Evolutionary conservation across 1,139 yeast genomes (phyloP), one percentile per base, ranked within the genome.

Genomic region (Geotrichum aggregatum): DNA sequence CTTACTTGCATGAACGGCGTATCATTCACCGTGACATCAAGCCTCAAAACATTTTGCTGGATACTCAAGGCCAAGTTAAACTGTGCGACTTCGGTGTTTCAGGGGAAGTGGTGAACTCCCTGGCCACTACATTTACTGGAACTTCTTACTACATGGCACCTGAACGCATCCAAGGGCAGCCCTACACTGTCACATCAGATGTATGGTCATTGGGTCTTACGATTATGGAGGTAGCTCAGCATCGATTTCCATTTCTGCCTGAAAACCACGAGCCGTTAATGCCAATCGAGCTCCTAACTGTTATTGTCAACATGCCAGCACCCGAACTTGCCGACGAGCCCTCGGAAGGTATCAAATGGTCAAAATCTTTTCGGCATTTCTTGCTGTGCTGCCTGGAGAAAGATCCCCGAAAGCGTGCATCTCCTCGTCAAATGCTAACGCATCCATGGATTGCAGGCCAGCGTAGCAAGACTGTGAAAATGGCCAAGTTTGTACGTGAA

Each of bases 101-200:
- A 63, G 98, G 98, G 10, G 96, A 89, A 64, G 96, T 92, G 13
- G 97, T 91, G 22, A 85, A 91, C 67, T 88, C 97, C 0, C 73
- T 92, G 48, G 98, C 98, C 1, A 87, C 96, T 0, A 92, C 98
- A 0, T 92, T 91, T 65, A 94, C 96, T 0, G 98, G 98, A 0
- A 92, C 98, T 0, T 91, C 95, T 21, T 91, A 87, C 67, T 92
- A 92, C 68, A 92, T 92, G 98, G 98, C 98, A 0, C 98, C 98
- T 0, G 98, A 92, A 67, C 77, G 98, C 62, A 89, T 92, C 45
- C 87, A 87, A 73, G 97, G 97, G 33, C 91, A 88, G 63, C 92
- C 96, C 1, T 92, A 92, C 64, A 84, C 95, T 10, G 96, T 91
- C 2, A 87, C 96, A 1, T 84, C 95, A 61, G 98, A 92, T 66